Conservation (phyloP, 2,329 filamentous ascomycete genomes). For the Sporothrix pseudoabietina region DNA sequence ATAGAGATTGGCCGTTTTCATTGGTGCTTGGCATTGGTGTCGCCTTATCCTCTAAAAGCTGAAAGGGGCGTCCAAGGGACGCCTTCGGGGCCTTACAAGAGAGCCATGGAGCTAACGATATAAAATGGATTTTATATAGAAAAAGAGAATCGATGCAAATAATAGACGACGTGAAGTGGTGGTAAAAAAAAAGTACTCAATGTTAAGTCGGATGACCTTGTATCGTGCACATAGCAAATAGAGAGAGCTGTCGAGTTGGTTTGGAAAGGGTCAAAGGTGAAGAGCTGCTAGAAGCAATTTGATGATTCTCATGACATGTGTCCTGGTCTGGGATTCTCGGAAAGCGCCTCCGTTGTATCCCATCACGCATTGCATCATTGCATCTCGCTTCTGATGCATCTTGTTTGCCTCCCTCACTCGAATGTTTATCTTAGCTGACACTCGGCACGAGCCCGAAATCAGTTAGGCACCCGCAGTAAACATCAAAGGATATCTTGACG, state of each 20-base stretch:
- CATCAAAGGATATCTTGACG: not conserved
- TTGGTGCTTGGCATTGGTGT: conserved; percentile 17
- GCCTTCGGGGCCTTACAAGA: not conserved
- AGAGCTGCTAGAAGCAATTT: not conserved
- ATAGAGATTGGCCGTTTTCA: not conserved
- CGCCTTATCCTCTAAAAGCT: not conserved
- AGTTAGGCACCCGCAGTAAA: not conserved
- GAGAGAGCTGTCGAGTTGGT: not conserved
- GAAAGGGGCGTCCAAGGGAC: not conserved
- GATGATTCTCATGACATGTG: not conserved
- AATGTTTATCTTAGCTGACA: not conserved
- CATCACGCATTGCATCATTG: not conserved
- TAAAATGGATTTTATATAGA: conserved; percentile 13
- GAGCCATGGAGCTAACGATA: not conserved
- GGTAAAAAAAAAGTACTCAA: not conserved
- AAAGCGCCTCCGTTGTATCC: not conserved
- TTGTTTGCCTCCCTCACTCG: not conserved
- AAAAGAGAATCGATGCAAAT: not conserved
- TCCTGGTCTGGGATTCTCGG: not conserved
- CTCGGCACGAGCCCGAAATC: not conserved
- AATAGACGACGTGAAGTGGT: not conserved
- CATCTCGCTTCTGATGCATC: not conserved
- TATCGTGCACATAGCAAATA: not conserved
- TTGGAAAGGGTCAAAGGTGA: not conserved
- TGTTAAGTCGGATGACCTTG: not conserved